Evolutionary conservation across 805 yeast genomes (phyloP).

Genomic region (Candida tallmaniae): DNA sequence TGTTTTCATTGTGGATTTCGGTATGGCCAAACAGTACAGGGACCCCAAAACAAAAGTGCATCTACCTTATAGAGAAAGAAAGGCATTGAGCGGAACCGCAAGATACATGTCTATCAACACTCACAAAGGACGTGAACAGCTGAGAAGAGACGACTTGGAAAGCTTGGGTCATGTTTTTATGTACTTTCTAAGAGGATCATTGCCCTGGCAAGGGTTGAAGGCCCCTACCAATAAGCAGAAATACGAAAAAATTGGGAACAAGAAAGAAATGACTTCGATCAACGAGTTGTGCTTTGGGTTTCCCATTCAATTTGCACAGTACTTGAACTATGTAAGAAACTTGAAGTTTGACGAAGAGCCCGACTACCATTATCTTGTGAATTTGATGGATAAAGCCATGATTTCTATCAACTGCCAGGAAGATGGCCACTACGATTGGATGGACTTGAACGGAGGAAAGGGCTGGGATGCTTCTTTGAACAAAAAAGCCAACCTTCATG

Average conservation of each 20-base stretch:
- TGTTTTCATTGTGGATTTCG: conserved; percentile 75
- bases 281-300: conserved; percentile 57
- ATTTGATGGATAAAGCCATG: conserved; percentile 72
- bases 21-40: conserved; percentile 83
- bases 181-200: conserved; percentile 70
- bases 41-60: conserved; percentile 78
- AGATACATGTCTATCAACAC: conserved; percentile 86
- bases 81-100: conserved; percentile 80
- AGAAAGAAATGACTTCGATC: conserved; percentile 66
- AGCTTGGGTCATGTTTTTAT: conserved; percentile 79
- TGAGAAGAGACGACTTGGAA: conserved; percentile 79
- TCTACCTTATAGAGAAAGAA: conserved; percentile 77
- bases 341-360: conserved; percentile 78
- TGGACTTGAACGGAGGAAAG: conserved; percentile 70
- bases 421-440: conserved; percentile 77
- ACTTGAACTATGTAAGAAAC: conserved; percentile 62
- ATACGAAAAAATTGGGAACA: conserved; percentile 80
- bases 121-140: conserved; percentile 82
- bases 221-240: conserved; percentile 82
- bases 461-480: conserved; percentile 79
- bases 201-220: conserved; percentile 89
- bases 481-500: conserved; percentile 76
- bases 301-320: conserved; percentile 72
- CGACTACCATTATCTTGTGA: conserved; percentile 72
- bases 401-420: conserved; percentile 41